Conservation (phyloP, 148 eudicot genomes). For the Chenopodium berlandieri region DNA sequence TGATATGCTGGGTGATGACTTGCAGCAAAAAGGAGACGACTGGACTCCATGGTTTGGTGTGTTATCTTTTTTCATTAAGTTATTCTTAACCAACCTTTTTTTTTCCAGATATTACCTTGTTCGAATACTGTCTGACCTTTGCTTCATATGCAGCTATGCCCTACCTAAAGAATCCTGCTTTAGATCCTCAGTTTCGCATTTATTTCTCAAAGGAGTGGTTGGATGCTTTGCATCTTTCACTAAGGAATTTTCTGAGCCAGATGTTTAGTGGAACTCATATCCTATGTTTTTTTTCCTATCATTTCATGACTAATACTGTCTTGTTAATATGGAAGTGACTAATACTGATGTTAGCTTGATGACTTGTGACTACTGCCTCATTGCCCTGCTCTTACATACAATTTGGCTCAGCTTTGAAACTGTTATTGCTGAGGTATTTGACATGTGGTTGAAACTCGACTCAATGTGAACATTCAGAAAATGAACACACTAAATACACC, state of each 20-base stretch:
- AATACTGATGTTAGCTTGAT: background rate
- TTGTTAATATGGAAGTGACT: background rate
- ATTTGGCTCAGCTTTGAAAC: background rate
- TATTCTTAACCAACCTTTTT: background rate
- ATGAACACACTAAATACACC: background rate
- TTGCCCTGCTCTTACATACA: background rate
- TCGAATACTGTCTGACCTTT: slow-evolving; percentile 11
- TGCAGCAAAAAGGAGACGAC: slow-evolving; percentile 61
- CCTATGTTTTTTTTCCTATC: slow-evolving; percentile 40
- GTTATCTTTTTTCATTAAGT: slow-evolving; percentile 19
- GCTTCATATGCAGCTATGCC: slow-evolving; percentile 64
- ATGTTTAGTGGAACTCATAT: slow-evolving; percentile 84
- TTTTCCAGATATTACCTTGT: slow-evolving; percentile 14
- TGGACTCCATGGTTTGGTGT: slow-evolving; percentile 95
- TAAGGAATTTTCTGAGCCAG: slow-evolving; percentile 77
- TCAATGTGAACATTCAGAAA: background rate
- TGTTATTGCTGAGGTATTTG: background rate
- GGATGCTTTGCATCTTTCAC: slow-evolving; percentile 68
- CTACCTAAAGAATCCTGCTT: slow-evolving; percentile 63
- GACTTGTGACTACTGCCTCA: background rate
- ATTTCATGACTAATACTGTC: background rate
- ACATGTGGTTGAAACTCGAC: background rate
- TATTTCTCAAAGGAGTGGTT: slow-evolving; percentile 91
- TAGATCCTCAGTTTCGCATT: slow-evolving; percentile 73
- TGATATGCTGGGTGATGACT: slow-evolving; percentile 49